These are phyloP conservation scores for Claviceps sp. DNA, from an alignment of 2,329 filamentous ascomycete genomes.

Conservation along the genomic window DNA sequence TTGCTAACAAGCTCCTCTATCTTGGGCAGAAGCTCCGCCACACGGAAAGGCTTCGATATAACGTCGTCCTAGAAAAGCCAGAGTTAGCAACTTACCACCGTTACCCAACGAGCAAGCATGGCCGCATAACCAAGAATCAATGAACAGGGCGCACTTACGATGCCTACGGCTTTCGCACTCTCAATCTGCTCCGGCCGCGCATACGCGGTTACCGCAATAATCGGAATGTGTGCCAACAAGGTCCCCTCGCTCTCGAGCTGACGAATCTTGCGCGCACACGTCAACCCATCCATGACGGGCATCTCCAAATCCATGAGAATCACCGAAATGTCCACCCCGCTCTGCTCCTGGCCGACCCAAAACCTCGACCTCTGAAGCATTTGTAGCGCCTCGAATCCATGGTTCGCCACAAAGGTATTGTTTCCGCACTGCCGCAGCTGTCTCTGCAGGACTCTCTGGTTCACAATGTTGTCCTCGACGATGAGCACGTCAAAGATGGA, in stretches of 20 bases:
- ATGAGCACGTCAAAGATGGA: constrained; percentile 43
- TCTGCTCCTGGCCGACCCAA: constrained; percentile 35
- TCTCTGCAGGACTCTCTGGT: constrained; percentile 49
- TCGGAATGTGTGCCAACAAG: constrained; percentile 54
- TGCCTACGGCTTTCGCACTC: constrained; percentile 57
- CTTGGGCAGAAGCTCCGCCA: constrained; percentile 55
- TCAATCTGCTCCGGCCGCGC: constrained; percentile 61
- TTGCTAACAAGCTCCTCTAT: constrained; percentile 43
- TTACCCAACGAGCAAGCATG: too few relatives aligned
- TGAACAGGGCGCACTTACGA: constrained; percentile 36
- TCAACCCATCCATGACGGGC: constrained; percentile 73
- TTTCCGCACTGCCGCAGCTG: constrained; percentile 49
- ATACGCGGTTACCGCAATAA: constrained; percentile 75
- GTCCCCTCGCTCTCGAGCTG: constrained; percentile 50
- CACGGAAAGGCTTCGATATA: constrained; percentile 69
- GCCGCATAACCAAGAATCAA: too few relatives aligned
- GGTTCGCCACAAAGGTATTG: constrained; percentile 48
- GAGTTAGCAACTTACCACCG: neutral
- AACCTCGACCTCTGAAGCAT: constrained; percentile 41
- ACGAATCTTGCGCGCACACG: constrained; percentile 56
- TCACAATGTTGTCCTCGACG: constrained; percentile 56
- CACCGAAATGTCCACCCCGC: constrained; percentile 44
- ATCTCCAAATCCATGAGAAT: constrained; percentile 75
- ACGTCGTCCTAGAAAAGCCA: constrained; percentile 45
- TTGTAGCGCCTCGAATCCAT: constrained; percentile 49